Conservation (phyloP, 139 green algal genomes). For the Pseudopediastrum boryanum region DNA sequence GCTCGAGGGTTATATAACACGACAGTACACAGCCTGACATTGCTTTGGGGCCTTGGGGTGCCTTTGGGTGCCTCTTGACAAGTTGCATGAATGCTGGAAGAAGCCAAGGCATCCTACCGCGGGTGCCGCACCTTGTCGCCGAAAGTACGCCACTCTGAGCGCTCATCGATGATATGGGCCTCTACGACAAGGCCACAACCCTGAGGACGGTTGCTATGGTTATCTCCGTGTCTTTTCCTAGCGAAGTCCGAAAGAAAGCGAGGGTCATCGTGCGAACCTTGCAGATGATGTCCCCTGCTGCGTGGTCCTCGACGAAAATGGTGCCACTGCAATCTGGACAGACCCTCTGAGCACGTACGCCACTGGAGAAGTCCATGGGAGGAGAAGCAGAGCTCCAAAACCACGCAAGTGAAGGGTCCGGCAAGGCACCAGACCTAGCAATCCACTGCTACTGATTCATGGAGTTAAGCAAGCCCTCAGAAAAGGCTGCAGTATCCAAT, state of each 20-base stretch:
- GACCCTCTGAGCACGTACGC: too few species aligned
- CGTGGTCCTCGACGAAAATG: slow-evolving; percentile 82
- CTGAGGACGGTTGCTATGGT: slow-evolving; percentile 55
- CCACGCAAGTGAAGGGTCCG: too few species aligned
- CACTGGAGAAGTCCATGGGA: too few species aligned
- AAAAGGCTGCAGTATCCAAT: too few species aligned
- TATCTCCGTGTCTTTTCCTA: too few species aligned
- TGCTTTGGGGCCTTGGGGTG: not conserved
- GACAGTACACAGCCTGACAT: not conserved
- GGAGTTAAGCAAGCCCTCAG: too few species aligned
- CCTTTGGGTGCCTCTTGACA: not conserved
- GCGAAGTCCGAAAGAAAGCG: not conserved
- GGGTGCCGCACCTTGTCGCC: slow-evolving; percentile 71
- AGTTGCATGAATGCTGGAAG: not conserved
- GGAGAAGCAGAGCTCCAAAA: too few species aligned
- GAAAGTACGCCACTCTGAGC: slow-evolving; percentile 96
- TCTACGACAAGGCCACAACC: slow-evolving; percentile 90
- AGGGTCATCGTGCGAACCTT: slow-evolving; percentile 48
- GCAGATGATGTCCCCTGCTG: slow-evolving; percentile 81
- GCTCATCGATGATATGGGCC: slow-evolving; percentile 90
- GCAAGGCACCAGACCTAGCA: too few species aligned
- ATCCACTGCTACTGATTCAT: too few species aligned
- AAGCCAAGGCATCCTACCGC: not conserved
- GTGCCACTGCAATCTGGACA: slow-evolving; percentile 71
- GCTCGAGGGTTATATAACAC: too few species aligned